These are phyloP conservation scores for Globisporangium radiosum DNA, from an alignment of 352 stramenopile genomes.

Conservation along the genomic window DNA sequence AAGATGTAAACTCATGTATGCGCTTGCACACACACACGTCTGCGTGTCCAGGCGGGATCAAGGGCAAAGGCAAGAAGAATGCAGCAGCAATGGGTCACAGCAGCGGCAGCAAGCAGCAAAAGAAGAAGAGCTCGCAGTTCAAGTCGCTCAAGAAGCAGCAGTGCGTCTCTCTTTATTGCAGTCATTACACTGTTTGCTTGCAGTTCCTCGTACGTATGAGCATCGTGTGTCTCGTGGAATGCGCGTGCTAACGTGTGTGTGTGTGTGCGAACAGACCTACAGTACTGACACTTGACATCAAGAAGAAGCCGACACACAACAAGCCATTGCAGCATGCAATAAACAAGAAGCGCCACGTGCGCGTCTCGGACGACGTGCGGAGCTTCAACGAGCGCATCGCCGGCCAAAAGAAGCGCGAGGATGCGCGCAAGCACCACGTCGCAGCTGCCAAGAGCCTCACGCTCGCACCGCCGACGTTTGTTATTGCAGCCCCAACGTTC, in stretches of 20 bases:
- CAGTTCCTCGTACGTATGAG: no score
- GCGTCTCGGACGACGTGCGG: conserved; percentile 54
- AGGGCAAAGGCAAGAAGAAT: conserved; percentile 18
- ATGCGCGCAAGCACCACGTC: conserved; percentile 16
- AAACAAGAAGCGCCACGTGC: conserved; percentile 21
- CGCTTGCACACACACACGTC: background rate
- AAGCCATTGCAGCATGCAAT: conserved; percentile 8
- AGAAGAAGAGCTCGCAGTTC: conserved; percentile 58
- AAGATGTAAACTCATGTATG: background rate
- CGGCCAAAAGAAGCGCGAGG: conserved; percentile 23
- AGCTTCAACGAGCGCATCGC: conserved; percentile 78
- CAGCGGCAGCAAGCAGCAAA: conserved; percentile 24
- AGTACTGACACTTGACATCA: conserved; percentile 34
- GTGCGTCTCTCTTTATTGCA: conserved; percentile 9
- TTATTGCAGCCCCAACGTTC: conserved; percentile 60
- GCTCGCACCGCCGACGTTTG: conserved; percentile 47
- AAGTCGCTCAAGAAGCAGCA: conserved; percentile 67
- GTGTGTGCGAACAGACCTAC: conserved; percentile 16
- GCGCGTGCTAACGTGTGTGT: background rate
- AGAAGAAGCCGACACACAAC: conserved; percentile 18
- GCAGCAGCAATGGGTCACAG: background rate
- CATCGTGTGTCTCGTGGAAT: background rate
- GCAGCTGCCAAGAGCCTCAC: conserved; percentile 18
- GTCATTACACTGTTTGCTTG: background rate
- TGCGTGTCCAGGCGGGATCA: conserved; percentile 8